Percentiles rank a stretch among this genome's conserved stretches.
These are phyloP conservation scores for Hymenoscyphus occultus DNA, from an alignment of 2,329 filamentous ascomycete genomes.

Conservation along the genomic window DNA sequence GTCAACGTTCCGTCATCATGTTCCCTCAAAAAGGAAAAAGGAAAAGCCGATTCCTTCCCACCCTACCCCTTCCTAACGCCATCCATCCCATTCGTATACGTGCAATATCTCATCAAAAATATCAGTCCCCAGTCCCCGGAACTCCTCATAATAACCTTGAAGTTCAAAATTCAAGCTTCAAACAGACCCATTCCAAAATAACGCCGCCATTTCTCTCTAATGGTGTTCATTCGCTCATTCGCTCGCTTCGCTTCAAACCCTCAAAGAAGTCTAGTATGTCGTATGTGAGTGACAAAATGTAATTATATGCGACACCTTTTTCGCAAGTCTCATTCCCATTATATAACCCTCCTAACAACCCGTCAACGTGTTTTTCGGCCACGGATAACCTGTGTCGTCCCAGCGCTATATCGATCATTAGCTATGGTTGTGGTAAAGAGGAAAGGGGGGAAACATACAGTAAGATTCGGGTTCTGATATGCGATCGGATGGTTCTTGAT, in stretches of 20 bases:
- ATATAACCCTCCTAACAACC: constrained; percentile 6
- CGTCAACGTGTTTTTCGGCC: constrained; percentile 33
- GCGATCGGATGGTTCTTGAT: constrained; percentile 59
- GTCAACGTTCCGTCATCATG: too few relatives aligned
- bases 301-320: constrained; percentile 5
- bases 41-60: too few relatives aligned
- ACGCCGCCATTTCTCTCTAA: not conserved
- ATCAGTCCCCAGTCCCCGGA: too few relatives aligned
- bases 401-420: constrained; percentile 23
- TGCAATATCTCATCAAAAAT: too few relatives aligned
- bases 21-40: too few relatives aligned
- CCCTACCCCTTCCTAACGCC: too few relatives aligned
- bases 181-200: too few relatives aligned
- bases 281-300: not conserved
- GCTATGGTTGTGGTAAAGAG: not conserved
- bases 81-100: too few relatives aligned
- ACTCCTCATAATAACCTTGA: too few relatives aligned
- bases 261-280: not conserved
- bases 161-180: too few relatives aligned
- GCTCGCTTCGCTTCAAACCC: not conserved
- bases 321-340: not conserved
- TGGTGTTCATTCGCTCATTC: not conserved
- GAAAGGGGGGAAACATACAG: constrained; percentile 39
- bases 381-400: constrained; percentile 32
- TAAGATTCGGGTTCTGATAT: constrained; percentile 57